Evolutionary conservation across 2,329 filamentous ascomycete genomes (phyloP).

Genomic region (Corynespora cassiicola): DNA sequence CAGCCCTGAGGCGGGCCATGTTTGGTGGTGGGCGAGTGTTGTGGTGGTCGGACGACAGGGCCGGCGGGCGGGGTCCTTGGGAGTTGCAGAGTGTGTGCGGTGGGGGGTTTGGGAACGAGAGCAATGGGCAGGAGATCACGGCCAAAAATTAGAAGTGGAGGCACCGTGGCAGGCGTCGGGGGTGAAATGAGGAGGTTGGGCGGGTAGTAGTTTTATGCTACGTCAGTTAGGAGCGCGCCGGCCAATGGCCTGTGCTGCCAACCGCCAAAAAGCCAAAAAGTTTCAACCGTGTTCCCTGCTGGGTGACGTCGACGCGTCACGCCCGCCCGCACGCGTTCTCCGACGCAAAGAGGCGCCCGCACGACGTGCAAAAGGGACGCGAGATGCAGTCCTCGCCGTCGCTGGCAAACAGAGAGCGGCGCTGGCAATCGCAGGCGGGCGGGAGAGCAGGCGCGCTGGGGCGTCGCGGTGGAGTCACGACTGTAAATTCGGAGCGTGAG

Average conservation of each 20-base stretch:
- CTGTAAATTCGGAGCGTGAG: too few species aligned
- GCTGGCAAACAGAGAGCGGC: too few species aligned
- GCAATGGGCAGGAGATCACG: not conserved
- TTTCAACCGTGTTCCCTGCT: constrained; percentile 5
- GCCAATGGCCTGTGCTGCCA: constrained; percentile 18
- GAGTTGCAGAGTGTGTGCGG: constrained; percentile 3
- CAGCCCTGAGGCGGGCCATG: constrained; percentile 44
- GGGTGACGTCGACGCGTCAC: constrained; percentile 38
- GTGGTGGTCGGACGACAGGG: too few species aligned
- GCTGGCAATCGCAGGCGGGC: too few species aligned
- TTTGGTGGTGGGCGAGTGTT: not conserved
- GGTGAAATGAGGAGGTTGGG: constrained; percentile 20
- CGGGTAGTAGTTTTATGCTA: constrained; percentile 17
- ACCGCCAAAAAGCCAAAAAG: constrained; percentile 1
- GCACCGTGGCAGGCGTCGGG: too few species aligned
- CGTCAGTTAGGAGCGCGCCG: constrained; percentile 19
- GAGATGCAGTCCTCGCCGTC: too few species aligned
- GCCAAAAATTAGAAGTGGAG: not conserved
- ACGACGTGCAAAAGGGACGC: too few species aligned
- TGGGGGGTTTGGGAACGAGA: constrained; percentile 5
- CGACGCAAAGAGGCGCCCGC: too few species aligned
- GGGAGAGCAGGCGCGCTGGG: too few species aligned
- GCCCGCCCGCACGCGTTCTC: constrained; percentile 22
- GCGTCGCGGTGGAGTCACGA: too few species aligned
- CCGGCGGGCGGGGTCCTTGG: not conserved